phyloP scores from a whole-genome alignment of 352 stramenopile genomes.

The Globisporangium solare region DNA sequence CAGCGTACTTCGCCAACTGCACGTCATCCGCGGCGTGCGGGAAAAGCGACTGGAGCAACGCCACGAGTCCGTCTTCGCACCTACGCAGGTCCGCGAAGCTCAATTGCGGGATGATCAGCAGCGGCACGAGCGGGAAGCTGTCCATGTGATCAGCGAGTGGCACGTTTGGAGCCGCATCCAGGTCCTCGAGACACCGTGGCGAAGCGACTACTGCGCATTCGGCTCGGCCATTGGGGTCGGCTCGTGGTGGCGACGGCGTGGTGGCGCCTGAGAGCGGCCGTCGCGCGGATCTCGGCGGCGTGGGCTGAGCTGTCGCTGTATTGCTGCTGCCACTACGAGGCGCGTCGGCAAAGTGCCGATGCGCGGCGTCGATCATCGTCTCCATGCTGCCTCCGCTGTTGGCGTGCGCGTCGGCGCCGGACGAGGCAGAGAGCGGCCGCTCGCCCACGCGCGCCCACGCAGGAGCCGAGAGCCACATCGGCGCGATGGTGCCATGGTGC shows the following conservation, averaged over 20 bases:
- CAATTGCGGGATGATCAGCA: conserved; percentile 51
- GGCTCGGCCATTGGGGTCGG: neutral
- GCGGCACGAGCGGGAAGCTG: conserved; percentile 59
- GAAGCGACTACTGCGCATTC: neutral
- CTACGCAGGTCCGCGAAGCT: conserved; percentile 32
- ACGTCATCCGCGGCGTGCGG: conserved; percentile 22
- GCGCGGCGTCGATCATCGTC: conserved; percentile 26
- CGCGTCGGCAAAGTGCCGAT: conserved; percentile 17
- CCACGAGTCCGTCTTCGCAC: conserved; percentile 31
- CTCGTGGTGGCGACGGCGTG: neutral
- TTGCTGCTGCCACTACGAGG: neutral
- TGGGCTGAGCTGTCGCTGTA: too few relatives aligned
- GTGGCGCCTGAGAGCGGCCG: neutral
- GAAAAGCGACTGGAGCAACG: conserved; percentile 34
- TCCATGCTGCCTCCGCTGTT: conserved; percentile 11
- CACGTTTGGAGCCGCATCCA: neutral
- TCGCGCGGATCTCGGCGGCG: neutral
- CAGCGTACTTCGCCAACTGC: conserved; percentile 54
- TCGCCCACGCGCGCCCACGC: too few relatives aligned
- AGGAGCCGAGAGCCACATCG: too few relatives aligned
- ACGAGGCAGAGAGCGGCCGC: too few relatives aligned
- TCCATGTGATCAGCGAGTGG: conserved; percentile 49
- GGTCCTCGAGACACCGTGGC: too few relatives aligned
- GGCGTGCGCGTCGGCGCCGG: too few relatives aligned
- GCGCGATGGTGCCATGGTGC: too few relatives aligned